phyloP scores from a whole-genome alignment of 2,329 filamentous ascomycete genomes.

The Pseudocercospora fuligena region DNA sequence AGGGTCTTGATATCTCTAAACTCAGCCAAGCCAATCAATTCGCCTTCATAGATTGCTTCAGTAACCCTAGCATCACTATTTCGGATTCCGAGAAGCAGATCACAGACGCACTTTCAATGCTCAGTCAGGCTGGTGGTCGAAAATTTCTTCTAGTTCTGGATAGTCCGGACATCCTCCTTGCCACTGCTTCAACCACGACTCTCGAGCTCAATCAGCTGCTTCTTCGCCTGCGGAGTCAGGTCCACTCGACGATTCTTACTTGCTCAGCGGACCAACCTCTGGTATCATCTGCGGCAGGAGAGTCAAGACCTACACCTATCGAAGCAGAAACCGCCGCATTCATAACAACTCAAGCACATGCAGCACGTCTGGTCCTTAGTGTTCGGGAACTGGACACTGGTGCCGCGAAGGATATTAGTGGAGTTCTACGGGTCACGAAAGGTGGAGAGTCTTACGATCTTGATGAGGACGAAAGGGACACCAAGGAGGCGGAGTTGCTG shows the following conservation, averaged over 20 bases:
- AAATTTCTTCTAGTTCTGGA: constrained; percentile 52
- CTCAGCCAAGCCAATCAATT: constrained; percentile 65
- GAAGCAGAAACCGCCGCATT: constrained; percentile 75
- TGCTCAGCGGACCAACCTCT: constrained; percentile 76
- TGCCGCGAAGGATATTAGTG: constrained; percentile 87
- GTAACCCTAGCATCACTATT: constrained; percentile 16
- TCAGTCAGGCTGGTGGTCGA: background rate
- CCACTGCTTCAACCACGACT: constrained; percentile 37
- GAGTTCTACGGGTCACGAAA: constrained; percentile 76
- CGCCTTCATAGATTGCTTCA: constrained; percentile 75
- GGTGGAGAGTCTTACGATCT: constrained; percentile 50
- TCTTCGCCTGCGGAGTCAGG: constrained; percentile 41
- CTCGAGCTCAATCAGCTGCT: constrained; percentile 39
- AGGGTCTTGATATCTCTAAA: constrained; percentile 74
- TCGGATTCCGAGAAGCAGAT: constrained; percentile 19
- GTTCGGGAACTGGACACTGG: constrained; percentile 82
- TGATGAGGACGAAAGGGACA: constrained; percentile 42
- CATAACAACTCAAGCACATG: constrained; percentile 72
- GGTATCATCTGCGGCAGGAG: constrained; percentile 54
- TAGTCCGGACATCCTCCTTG: constrained; percentile 49
- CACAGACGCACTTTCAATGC: constrained; percentile 16
- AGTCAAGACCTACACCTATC: constrained; percentile 59
- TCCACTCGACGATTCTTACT: constrained; percentile 69
- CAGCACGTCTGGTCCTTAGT: constrained; percentile 72
- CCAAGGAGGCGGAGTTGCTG: constrained; percentile 70